These are phyloP conservation scores for Backusella sp. DNA, from an alignment of 192 early-diverging fungal species.

Conservation along the genomic window DNA sequence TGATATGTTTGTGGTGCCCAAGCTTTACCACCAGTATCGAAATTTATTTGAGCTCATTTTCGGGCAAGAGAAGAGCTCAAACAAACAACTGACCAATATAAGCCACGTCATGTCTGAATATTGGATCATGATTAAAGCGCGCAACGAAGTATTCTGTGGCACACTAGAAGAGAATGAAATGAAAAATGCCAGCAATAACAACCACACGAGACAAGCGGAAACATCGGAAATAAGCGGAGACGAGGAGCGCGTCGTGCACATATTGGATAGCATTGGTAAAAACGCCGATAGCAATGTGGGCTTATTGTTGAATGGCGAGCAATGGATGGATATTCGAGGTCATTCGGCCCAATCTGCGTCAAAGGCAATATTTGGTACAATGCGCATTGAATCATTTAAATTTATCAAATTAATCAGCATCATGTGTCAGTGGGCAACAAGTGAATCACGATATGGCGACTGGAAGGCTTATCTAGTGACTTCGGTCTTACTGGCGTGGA, in stretches of 20 bases:
- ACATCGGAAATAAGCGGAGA: background rate
- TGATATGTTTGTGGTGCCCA: conserved; percentile 62
- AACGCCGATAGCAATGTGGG: conserved; percentile 19
- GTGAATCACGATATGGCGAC: conserved; percentile 41
- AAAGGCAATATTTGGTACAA: conserved; percentile 14
- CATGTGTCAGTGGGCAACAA: conserved; percentile 55
- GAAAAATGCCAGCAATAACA: background rate
- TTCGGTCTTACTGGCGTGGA: conserved; percentile 43
- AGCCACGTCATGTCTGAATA: conserved; percentile 20
- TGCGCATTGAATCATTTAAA: background rate
- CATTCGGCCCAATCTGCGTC: conserved; percentile 29
- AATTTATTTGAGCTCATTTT: conserved; percentile 41
- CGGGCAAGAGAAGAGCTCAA: conserved; percentile 8
- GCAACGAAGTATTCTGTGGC: conserved; percentile 36
- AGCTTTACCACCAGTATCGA: conserved; percentile 46
- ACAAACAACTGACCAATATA: conserved; percentile 11
- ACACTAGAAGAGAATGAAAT: conserved; percentile 21
- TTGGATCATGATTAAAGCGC: conserved; percentile 27
- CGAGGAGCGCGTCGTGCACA: conserved; percentile 29
- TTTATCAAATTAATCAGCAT: conserved; percentile 32
- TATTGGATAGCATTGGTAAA: conserved; percentile 31
- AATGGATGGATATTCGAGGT: conserved; percentile 27
- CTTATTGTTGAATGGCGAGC: conserved; percentile 16
- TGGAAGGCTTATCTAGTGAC: conserved; percentile 47
- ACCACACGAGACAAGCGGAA: background rate